phyloP scores from a whole-genome alignment of 1,284 basidiomycete species.

The Entoloma clypeatum region DNA sequence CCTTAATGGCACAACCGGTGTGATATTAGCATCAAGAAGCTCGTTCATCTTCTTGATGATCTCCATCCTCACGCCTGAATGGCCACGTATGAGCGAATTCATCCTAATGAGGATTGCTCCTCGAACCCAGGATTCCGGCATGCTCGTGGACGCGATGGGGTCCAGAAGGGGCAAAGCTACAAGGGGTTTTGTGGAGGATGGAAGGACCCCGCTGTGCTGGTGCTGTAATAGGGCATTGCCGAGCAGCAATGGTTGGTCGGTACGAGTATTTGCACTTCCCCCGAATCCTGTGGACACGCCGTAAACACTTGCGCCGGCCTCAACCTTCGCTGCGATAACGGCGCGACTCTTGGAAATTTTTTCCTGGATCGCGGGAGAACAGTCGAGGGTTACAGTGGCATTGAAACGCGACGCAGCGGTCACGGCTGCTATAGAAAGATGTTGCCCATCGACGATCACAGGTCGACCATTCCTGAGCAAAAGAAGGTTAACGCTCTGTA shows the following conservation, averaged over 20 bases:
- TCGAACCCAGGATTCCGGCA: slow-evolving; percentile 91
- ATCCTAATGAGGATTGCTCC: slow-evolving; percentile 84
- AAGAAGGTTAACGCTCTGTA: slow-evolving; percentile 7
- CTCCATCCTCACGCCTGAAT: slow-evolving; percentile 81
- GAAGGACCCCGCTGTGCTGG: slow-evolving; percentile 69
- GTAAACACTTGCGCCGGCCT: slow-evolving; percentile 67
- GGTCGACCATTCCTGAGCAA: slow-evolving; percentile 51
- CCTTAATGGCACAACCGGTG: slow-evolving; percentile 80
- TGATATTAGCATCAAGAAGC: slow-evolving; percentile 71
- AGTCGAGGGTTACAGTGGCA: slow-evolving; percentile 51
- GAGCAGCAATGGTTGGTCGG: slow-evolving; percentile 61
- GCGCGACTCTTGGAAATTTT: slow-evolving; percentile 56
- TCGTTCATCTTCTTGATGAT: slow-evolving; percentile 78
- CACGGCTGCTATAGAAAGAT: slow-evolving; percentile 70
- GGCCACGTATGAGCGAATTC: slow-evolving; percentile 85
- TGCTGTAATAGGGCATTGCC: slow-evolving; percentile 79
- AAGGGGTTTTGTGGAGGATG: slow-evolving; percentile 43
- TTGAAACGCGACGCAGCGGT: slow-evolving; percentile 66
- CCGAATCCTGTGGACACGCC: slow-evolving; percentile 84
- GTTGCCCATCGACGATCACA: slow-evolving; percentile 65
- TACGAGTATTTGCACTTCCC: slow-evolving; percentile 68
- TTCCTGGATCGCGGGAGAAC: slow-evolving; percentile 42
- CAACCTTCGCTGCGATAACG: slow-evolving; percentile 65
- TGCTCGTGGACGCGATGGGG: slow-evolving; percentile 63
- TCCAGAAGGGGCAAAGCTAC: slow-evolving; percentile 60